Evolutionary conservation across 192 early-diverging fungal genomes (phyloP).

Genomic region (Helicostylum pulchrum): DNA sequence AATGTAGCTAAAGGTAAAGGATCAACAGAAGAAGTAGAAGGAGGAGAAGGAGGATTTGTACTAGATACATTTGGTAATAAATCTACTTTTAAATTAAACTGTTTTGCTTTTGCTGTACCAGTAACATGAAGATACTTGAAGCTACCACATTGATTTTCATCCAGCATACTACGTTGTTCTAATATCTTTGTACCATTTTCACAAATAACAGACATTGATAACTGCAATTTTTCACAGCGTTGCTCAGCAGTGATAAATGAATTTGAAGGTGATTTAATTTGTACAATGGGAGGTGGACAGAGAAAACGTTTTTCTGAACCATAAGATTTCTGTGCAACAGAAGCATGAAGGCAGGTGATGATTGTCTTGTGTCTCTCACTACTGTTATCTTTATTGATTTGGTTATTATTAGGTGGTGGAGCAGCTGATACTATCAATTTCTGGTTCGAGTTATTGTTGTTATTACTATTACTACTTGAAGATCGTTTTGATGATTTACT

Average conservation of each 20-base stretch:
- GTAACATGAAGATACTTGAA: slow-evolving; percentile 80
- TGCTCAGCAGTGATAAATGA: slow-evolving; percentile 14
- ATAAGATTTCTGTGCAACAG: slow-evolving; percentile 92
- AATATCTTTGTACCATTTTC: slow-evolving; percentile 22
- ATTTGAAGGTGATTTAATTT: slow-evolving; percentile 44
- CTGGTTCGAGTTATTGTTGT: neutral
- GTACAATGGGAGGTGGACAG: slow-evolving; percentile 74
- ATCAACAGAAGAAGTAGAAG: neutral
- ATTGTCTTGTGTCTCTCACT: slow-evolving; percentile 56
- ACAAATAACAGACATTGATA: slow-evolving; percentile 61
- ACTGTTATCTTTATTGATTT: neutral
- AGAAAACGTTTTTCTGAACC: slow-evolving; percentile 86
- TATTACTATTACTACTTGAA: neutral
- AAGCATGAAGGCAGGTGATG: slow-evolving; percentile 75
- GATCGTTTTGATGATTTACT: neutral
- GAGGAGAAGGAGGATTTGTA: neutral
- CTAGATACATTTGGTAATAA: slow-evolving; percentile 16
- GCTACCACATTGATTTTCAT: slow-evolving; percentile 55
- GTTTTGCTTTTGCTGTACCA: slow-evolving; percentile 76
- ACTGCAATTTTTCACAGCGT: slow-evolving; percentile 37
- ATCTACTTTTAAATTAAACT: slow-evolving; percentile 67
- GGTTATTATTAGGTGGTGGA: slow-evolving; percentile 5
- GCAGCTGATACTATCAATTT: neutral
- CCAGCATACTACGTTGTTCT: slow-evolving; percentile 41
- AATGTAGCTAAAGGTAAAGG: slow-evolving; percentile 44